Evolutionary conservation across 495 filamentous ascomycete species (phyloP), one percentile per base, ranked within the genome.

Genomic region (Cercophora sp.): DNA sequence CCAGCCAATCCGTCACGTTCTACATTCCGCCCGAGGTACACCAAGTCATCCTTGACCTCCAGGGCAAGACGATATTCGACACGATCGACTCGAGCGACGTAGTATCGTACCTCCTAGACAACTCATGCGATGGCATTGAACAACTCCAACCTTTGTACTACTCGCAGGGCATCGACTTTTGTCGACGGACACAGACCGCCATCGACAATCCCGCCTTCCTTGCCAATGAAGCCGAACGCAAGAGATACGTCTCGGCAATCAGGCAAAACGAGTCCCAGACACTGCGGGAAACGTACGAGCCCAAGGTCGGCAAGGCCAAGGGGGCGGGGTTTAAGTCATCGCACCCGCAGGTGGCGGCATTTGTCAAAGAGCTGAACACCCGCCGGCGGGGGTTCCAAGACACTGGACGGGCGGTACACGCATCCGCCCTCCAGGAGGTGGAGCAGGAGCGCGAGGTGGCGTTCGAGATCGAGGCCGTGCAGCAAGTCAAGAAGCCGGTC

Each of bases 61-160:
- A 63, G 26, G 20, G 36, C 5, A 74, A 71, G 52, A 48, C 16
- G 1, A 34, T 45, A 0, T 11, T 22, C 2, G 44, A 61, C 5
- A 0, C 9, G 0, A 58, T 77, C 20, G 71, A 76, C 49, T 80
- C 78, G 0, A 56, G 64, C 8, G 77, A 85, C 20, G 59, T 26
- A 29, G 67, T 85, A 5, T 50, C 57, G 27, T 86, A 83, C 84
- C 70, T 84, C 4, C 65, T 87, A 0, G 71, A 83, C 43, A 79
- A 85, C 42, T 83, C 83, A 0, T 86, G 83, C 56, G 66, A 59
- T 16, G 70, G 58, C 9, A 81, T 76, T 26, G 73, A 80, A 49
- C 76, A 83, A 18, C 45, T 83, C 0, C 75, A 79, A 37, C 68
- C 77, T 0, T 66, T 86, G 0, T 85, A 79, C 40, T 70, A 74